Evolutionary conservation across 2,329 filamentous ascomycete species (phyloP), one percentile per base, ranked within the genome.

Genomic region (Dactylella cylindrospora): DNA sequence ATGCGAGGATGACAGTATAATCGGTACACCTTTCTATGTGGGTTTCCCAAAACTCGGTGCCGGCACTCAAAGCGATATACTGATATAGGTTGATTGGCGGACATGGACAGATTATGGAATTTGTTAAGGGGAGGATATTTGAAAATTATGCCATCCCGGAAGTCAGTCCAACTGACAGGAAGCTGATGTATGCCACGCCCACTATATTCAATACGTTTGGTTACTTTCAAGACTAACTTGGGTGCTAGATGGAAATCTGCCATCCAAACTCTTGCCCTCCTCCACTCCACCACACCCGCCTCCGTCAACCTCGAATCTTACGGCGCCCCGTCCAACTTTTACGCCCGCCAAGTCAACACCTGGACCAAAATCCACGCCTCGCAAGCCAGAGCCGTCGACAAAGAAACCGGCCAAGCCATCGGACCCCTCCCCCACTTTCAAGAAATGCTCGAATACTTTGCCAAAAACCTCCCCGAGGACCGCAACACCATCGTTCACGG

Each of bases 41-140:
- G 15, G 59, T 45, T 33, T 31, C 25, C 12, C 22, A 12, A n/a
- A 15, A 28, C 2, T 23, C 31, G 5, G n/a, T 20, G 10, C 29
- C 2, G 19, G 7, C 13, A 26, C 1, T 17, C 10, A 22, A 25
- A 17, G 22, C 12, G 17, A 9, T 13, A 5, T 31, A 25, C 13
- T 35, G 17, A 22, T 39, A 9, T 20, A 15, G 12, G 10, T 4
- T 5, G 12, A 13, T n/a, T 2, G 22, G 23, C 31, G 36, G 5
- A n/a, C 31, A 32, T 15, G 5, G 28, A 17, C 15, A 66, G 66
- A 84, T 97, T 70, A 97, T 98, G 93, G 84, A 89, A 72, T 97
- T 93, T 72, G 79, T 97, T 64, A 86, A 95, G 70, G 93, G 93
- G 15, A 84, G 93, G 70, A 95, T 96, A 74, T 88, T 97, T 70